These are phyloP conservation scores for Oxyria digyna DNA, from an alignment of 148 eudicot genomes.

Conservation along the genomic window DNA sequence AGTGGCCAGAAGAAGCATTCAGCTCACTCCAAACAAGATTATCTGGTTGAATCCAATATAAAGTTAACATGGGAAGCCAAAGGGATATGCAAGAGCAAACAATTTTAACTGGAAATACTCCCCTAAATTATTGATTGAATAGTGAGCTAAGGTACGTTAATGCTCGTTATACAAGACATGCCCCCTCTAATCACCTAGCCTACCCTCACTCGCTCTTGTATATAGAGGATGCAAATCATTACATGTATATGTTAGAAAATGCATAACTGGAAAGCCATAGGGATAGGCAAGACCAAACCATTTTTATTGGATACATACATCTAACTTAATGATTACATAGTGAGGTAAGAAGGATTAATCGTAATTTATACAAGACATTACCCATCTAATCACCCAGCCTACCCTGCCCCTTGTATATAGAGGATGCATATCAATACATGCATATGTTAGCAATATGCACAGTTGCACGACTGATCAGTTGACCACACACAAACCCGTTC, in stretches of 20 bases:
- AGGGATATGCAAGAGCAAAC: too few relatives aligned
- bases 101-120: too few relatives aligned
- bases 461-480: not conserved
- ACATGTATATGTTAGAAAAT: not conserved
- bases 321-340: not conserved
- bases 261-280: not conserved
- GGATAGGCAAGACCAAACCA: too few relatives aligned
- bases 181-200: too few relatives aligned
- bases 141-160: not conserved
- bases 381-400: not conserved
- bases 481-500: not conserved
- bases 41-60: constrained; percentile 30
- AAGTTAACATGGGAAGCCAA: too few relatives aligned
- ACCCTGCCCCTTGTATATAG: not conserved
- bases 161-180: too few relatives aligned
- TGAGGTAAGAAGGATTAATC: not conserved
- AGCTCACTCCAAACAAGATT: constrained; percentile 77
- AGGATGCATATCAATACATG: not conserved
- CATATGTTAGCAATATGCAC: not conserved
- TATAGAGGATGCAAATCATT: not conserved
- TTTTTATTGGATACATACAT: too few relatives aligned
- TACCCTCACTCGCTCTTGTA: not conserved
- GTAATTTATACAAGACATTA: not conserved
- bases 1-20: constrained; percentile 58
- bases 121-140: not conserved